Conservation (phyloP, 768 basidiomycete species). For the Cyclocybe cylindracea region DNA sequence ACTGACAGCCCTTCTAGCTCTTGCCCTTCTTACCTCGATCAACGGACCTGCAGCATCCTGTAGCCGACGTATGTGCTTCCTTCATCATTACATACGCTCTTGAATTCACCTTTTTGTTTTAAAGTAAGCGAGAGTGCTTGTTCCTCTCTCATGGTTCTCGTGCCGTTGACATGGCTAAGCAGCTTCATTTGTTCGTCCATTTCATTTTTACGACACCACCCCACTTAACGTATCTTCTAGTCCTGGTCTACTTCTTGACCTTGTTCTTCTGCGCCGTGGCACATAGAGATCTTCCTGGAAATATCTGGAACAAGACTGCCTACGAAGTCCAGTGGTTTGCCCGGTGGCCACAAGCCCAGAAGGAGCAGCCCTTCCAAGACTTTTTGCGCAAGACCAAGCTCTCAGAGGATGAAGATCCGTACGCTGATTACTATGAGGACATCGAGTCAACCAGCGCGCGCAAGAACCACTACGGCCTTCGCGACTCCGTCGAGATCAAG, state of each 20-base stretch:
- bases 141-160: slow-evolving; percentile 47
- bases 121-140: slow-evolving; percentile 44
- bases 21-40: slow-evolving; percentile 48
- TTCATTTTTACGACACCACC: background rate
- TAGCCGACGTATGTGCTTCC: slow-evolving; percentile 24
- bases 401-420: slow-evolving; percentile 10
- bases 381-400: slow-evolving; percentile 9
- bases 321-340: slow-evolving; percentile 62
- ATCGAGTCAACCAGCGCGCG: slow-evolving; percentile 25
- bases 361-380: slow-evolving; percentile 12
- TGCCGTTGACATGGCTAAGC: slow-evolving; percentile 49
- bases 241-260: slow-evolving; percentile 53
- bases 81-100: background rate
- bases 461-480: slow-evolving; percentile 13
- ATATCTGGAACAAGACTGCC: slow-evolving; percentile 55
- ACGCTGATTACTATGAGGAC: slow-evolving; percentile 24
- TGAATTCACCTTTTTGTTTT: slow-evolving; percentile 6
- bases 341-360: slow-evolving; percentile 8
- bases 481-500: slow-evolving; percentile 18
- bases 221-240: slow-evolving; percentile 8
- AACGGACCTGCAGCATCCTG: slow-evolving; percentile 36
- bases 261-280: slow-evolving; percentile 47
- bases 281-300: slow-evolving; percentile 42
- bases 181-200: slow-evolving; percentile 44
- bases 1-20: slow-evolving; percentile 32